Conservation (phyloP, 225 moss, liverwort and hornwort genomes). For the Neckera pumila region DNA sequence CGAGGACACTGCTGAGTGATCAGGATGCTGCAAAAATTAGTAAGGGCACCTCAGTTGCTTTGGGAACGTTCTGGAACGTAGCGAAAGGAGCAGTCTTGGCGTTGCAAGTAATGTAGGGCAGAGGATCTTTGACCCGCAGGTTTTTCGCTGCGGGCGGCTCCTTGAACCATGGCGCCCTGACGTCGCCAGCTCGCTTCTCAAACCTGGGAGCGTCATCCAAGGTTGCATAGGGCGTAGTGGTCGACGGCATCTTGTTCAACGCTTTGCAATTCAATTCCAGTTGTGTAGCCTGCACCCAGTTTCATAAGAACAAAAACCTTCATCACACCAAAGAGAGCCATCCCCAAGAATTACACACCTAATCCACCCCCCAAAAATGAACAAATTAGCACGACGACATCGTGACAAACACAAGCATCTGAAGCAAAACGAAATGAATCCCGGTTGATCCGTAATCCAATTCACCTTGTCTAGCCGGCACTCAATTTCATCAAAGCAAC, state of each 20-base stretch:
- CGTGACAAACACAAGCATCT: neutral
- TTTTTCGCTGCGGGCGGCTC: conserved; percentile 7
- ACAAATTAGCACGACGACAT: neutral
- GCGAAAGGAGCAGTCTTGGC: conserved; percentile 45
- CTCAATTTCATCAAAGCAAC: neutral
- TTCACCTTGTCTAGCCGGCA: neutral
- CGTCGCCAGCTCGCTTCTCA: conserved; percentile 28
- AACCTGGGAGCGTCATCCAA: conserved; percentile 42
- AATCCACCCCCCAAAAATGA: neutral
- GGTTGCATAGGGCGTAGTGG: conserved; percentile 35
- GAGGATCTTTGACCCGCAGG: conserved; percentile 26
- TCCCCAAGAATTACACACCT: neutral
- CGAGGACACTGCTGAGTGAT: neutral
- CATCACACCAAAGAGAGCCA: neutral
- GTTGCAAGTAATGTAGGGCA: conserved; percentile 43
- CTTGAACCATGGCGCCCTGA: conserved; percentile 43
- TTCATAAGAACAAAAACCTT: neutral
- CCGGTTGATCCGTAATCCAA: neutral
- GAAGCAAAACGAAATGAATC: neutral
- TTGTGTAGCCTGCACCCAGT: neutral
- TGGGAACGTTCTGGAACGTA: conserved; percentile 40
- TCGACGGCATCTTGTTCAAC: conserved; percentile 22
- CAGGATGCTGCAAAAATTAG: neutral
- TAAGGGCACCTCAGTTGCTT: conserved; percentile 13
- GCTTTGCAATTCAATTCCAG: neutral